Evolutionary conservation across 192 early-diverging fungal species (phyloP), one percentile per base, ranked within the genome.

Genomic region (Coemansia sp.): DNA sequence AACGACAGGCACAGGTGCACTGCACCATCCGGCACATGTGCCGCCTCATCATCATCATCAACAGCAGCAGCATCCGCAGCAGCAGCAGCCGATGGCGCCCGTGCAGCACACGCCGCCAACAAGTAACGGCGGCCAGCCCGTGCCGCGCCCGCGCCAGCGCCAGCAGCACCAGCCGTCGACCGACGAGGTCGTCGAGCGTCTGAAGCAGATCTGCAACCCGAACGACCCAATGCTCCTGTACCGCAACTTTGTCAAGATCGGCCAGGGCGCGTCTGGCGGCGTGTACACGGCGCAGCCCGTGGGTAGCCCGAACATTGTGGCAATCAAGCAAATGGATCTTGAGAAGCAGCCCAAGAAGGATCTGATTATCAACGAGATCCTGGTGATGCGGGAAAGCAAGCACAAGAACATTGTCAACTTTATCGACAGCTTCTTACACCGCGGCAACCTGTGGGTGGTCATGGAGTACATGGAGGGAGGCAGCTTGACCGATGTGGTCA

Each of bases 401-500:
- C 90, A 93, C 73, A 90, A 90, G 71, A 97, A 95, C 71, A 94
- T 97, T 83, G 92, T 95, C 65, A 97, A 97, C 78, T 97, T 89
- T 61, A 74, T 93, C 36, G 93, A 95, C 70, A 84, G 87, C 11
- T 97, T 88, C 72, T 73, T 97, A 63, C 85, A 91, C 39, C 85
- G 86, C 52, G 83, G 83, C 45, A 93, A 95, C 42, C 75, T 97
- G 59, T 97, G 95, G 95, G 90, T 97, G 3, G 86, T 97, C 13
- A 92, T 97, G 91, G 95, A 97, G 83, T 91, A 88, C 69, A 97
- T 97, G 93, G 95, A 97, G 71, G 95, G 92, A 42, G 95, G 95
- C 59, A 85, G 92, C 23, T 77, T 97, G 72, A 97, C 92, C 6
- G 93, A 97, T 70, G 90, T 95, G 13, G 94, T 97, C 72, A 91